A percentile compares a stretch with the other conserved stretches of the same genome.
phyloP scores from a whole-genome alignment of 495 filamentous ascomycete genomes.

The Astrothelium subdiscretum region DNA sequence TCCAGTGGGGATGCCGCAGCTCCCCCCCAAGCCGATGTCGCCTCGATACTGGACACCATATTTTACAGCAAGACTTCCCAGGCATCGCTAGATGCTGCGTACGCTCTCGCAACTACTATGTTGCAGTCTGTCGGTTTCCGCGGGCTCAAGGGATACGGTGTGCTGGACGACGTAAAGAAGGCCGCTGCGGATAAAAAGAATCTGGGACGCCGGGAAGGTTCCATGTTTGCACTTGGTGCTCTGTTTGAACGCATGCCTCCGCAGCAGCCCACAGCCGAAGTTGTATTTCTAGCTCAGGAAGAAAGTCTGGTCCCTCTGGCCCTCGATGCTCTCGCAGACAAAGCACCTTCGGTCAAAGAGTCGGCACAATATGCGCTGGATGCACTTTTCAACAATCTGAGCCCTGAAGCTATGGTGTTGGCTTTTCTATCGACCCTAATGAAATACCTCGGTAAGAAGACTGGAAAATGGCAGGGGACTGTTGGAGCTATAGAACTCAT shows the following conservation, averaged over 20 bases:
- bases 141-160: constrained; percentile 61
- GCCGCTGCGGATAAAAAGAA: constrained; percentile 91
- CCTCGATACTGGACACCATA: constrained; percentile 57
- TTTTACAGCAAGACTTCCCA: constrained; percentile 75
- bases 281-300: constrained; percentile 68
- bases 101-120: constrained; percentile 68
- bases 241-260: constrained; percentile 80
- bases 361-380: constrained; percentile 91
- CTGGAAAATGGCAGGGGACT: constrained; percentile 91
- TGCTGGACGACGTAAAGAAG: constrained; percentile 64
- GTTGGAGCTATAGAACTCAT: constrained; percentile 74
- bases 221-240: constrained; percentile 89
- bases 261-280: constrained; percentile 66
- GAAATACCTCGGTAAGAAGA: constrained; percentile 61
- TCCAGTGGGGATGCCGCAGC: constrained; percentile 38
- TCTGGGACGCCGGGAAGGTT: constrained; percentile 71
- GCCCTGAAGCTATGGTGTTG: constrained; percentile 67
- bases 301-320: constrained; percentile 59
- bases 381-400: constrained; percentile 67
- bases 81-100: constrained; percentile 75
- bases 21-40: constrained; percentile 57
- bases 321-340: constrained; percentile 82
- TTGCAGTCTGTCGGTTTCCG: constrained; percentile 66
- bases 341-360: constrained; percentile 76
- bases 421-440: constrained; percentile 64